phyloP scores from a whole-genome alignment of 192 early-diverging fungal species.

The Backusella australiensis region DNA sequence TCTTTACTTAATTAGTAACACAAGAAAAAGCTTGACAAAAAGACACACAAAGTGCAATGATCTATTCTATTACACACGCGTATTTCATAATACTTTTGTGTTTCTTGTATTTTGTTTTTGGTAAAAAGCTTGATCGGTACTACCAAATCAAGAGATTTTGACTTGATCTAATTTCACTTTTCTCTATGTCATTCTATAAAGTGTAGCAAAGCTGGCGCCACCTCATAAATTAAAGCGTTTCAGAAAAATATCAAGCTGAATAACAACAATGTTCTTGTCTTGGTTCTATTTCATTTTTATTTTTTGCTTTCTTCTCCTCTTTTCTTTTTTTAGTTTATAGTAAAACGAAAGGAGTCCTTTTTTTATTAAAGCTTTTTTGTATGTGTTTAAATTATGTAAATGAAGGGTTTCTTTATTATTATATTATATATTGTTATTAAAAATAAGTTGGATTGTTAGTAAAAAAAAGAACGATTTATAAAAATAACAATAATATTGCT shows the following conservation, averaged over 20 bases:
- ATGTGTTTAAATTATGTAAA: background rate
- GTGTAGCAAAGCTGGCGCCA: background rate
- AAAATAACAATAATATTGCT: conserved; percentile 8
- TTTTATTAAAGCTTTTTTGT: background rate
- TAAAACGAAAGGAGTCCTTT: background rate
- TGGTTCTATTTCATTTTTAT: background rate
- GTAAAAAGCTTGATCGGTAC: background rate
- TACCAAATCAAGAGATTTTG: background rate
- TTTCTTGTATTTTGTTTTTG: background rate
- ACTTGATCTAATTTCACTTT: background rate
- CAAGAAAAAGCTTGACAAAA: background rate
- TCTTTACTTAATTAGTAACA: background rate
- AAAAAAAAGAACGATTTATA: conserved; percentile 6
- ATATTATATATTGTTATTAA: background rate
- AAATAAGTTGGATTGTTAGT: background rate
- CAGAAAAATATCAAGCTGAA: background rate
- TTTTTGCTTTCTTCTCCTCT: background rate
- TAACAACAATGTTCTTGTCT: no score
- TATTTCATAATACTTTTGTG: background rate
- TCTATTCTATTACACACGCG: background rate
- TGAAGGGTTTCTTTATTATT: background rate
- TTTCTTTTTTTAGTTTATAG: background rate
- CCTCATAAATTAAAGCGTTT: background rate
- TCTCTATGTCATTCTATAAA: background rate
- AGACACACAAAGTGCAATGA: background rate